Evolutionary conservation across 345 rosid genomes (phyloP), one percentile per base, ranked within the genome.

Genomic region (Salix koriyanagi): DNA sequence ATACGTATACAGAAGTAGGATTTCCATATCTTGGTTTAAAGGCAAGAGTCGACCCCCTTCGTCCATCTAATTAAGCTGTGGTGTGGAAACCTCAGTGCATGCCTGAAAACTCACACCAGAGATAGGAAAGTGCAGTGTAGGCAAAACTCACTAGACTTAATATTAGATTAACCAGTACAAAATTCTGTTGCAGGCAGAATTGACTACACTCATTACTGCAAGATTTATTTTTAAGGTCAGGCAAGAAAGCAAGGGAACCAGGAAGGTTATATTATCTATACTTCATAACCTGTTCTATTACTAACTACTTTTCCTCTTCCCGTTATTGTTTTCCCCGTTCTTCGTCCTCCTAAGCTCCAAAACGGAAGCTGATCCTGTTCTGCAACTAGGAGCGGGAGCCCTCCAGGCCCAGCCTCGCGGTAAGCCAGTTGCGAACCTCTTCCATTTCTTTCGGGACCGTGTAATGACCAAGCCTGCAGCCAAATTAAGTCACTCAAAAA

Each of bases 401-500:
- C 70, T 94, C 94, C 1, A 94, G 98, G 64, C 94, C 90, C 67
- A 91, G 84, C 84, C 88, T 90, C 67, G 87, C 60, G 5, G 89
- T 75, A 42, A 92, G 92, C 97, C 98, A 94, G 42, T 70, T 85
- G 83, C 91, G 89, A 68, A 92, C 85, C 78, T 90, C 97, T 3
- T 86, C 86, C 97, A 91, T 94, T 79, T 94, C 97, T 75, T 83
- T 87, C 3, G 97, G 97, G n/a, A 89, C 88, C 8, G 98, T 92
- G 79, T 92, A 94, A 79, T 92, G 97, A 76, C 95, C 98, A 69
- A 92, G 89, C 83, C 98, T 94, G 89, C 80, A 84, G n/a, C 62
- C 60, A 84, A 70, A 69, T 65, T 30, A 76, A 70, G 28, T 25
- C 56, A n/a, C 48, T 46, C 32, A 71, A 48, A 16, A 7, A 50